These are phyloP conservation scores for Nemania abortiva DNA, from an alignment of 2,329 filamentous ascomycete genomes.

Conservation along the genomic window DNA sequence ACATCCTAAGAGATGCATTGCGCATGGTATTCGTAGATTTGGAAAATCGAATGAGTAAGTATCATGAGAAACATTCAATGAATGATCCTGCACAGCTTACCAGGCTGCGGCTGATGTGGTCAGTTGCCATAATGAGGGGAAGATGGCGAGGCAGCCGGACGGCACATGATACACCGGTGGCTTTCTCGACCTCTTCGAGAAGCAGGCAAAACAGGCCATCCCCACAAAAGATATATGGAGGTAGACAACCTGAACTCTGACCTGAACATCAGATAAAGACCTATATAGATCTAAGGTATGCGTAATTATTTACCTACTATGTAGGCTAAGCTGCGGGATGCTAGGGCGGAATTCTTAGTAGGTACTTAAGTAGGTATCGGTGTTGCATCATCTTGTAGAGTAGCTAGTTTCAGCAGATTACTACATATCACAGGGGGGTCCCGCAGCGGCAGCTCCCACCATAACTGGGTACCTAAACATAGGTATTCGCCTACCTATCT, in stretches of 20 bases:
- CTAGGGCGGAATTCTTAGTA: too few species aligned
- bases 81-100: not conserved
- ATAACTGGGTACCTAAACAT: not conserved
- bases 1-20: not conserved
- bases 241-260: too few species aligned
- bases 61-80: not conserved
- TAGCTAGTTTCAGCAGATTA: conserved; percentile 34
- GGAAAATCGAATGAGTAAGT: not conserved
- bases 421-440: conserved; percentile 30
- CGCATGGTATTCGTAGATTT: conserved; percentile 2
- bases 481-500: not conserved
- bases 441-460: conserved; percentile 13
- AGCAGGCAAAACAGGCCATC: conserved; percentile 12
- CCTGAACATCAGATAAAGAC: conserved; percentile 18
- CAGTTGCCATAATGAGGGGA: conserved; percentile 7
- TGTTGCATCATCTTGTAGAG: not conserved
- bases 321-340: not conserved
- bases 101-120: not conserved
- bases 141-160: conserved; percentile 12
- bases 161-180: conserved; percentile 26
- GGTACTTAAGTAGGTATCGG: too few species aligned
- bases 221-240: conserved; percentile 14
- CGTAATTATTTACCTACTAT: not conserved
- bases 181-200: conserved; percentile 33
- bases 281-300: not conserved